phyloP scores from a whole-genome alignment of 2,329 filamentous ascomycete genomes.

The Fusarium sp. region DNA sequence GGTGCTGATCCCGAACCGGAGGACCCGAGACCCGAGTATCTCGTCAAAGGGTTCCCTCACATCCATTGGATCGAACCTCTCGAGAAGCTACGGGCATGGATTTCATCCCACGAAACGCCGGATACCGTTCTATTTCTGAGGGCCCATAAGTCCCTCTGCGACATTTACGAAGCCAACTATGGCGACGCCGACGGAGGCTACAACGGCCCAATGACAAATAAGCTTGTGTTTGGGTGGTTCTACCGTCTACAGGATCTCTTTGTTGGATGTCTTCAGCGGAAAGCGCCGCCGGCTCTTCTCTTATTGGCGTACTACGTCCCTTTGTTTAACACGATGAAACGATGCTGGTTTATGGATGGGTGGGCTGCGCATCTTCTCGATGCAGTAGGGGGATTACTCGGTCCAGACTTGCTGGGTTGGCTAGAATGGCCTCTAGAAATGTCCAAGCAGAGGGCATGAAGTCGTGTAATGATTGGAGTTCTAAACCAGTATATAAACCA shows the following conservation, averaged over 20 bases:
- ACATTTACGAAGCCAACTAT: constrained; percentile 43
- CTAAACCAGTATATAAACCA: background rate
- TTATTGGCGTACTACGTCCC: constrained; percentile 42
- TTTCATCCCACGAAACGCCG: constrained; percentile 37
- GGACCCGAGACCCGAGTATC: constrained; percentile 36
- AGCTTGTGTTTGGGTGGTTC: constrained; percentile 43
- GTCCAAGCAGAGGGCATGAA: constrained; percentile 18
- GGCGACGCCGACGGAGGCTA: constrained; percentile 31
- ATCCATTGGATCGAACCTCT: constrained; percentile 39
- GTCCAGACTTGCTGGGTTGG: constrained; percentile 33
- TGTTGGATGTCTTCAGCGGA: constrained; percentile 40
- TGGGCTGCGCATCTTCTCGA: constrained; percentile 40
- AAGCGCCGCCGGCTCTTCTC: constrained; percentile 42
- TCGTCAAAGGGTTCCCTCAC: constrained; percentile 34
- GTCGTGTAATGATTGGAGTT: constrained; percentile 8
- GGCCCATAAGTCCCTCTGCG: constrained; percentile 34
- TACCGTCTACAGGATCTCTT: constrained; percentile 43
- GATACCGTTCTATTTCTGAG: constrained; percentile 41
- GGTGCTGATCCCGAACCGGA: constrained; percentile 20
- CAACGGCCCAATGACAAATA: constrained; percentile 28
- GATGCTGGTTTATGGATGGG: constrained; percentile 38
- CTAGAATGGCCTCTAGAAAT: constrained; percentile 41
- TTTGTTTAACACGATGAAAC: constrained; percentile 34
- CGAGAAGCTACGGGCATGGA: constrained; percentile 36
- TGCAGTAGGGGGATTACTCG: constrained; percentile 35